Percentiles rank a stretch among this genome's conserved stretches.
phyloP scores from a whole-genome alignment of 2,329 filamentous ascomycete genomes.

The Fusarium sp. region DNA sequence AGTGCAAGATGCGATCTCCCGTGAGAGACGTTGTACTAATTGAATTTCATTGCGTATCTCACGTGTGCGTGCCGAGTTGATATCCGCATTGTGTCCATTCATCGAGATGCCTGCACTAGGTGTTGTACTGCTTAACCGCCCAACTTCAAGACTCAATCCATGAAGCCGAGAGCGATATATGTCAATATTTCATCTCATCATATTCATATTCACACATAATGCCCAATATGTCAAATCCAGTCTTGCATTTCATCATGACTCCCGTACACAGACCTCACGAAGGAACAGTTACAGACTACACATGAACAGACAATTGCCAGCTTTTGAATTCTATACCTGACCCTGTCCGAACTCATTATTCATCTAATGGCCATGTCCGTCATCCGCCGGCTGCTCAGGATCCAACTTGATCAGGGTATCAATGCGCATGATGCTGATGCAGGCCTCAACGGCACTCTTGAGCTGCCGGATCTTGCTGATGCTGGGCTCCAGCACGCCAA shows the following conservation, averaged over 20 bases:
- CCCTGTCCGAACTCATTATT: constrained; percentile 43
- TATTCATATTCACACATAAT: background rate
- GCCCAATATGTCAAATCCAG: background rate
- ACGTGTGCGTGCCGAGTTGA: background rate
- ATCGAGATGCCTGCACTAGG: background rate
- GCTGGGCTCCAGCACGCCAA: constrained; percentile 94
- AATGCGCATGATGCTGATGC: constrained; percentile 99
- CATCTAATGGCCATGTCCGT: constrained; percentile 83
- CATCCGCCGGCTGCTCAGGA: constrained; percentile 80
- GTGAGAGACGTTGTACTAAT: constrained; percentile 40
- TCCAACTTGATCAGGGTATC: constrained; percentile 99
- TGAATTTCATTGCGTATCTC: constrained; percentile 32
- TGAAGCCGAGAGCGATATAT: background rate
- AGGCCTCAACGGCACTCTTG: constrained; percentile 98
- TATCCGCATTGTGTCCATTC: background rate
- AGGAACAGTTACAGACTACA: constrained; percentile 21
- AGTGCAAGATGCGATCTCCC: constrained; percentile 28
- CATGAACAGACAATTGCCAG: constrained; percentile 40
- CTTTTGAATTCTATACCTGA: constrained; percentile 44
- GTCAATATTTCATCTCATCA: background rate
- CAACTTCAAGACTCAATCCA: background rate
- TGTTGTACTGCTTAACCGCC: background rate
- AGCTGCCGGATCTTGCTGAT: constrained; percentile 99
- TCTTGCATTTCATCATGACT: background rate
- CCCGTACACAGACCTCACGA: constrained; percentile 4